Evolutionary conservation across 2,329 filamentous ascomycete species (phyloP).

Genomic region (Onygena corvina): DNA sequence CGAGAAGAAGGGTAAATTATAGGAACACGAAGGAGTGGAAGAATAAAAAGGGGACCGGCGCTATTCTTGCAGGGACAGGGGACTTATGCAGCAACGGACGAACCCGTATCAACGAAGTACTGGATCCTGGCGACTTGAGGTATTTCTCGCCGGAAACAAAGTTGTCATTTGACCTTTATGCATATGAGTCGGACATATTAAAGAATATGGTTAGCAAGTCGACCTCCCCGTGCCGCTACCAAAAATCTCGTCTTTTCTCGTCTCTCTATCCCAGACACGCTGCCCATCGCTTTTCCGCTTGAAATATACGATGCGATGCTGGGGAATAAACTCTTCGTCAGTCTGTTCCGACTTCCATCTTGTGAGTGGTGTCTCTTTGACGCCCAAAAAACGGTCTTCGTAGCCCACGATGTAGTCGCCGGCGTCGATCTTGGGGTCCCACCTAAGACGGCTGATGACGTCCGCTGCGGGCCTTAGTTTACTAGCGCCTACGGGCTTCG

Average conservation of each 20-base stretch:
- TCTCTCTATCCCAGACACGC: slow-evolving; percentile 41
- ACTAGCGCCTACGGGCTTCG: background rate
- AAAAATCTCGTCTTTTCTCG: slow-evolving; percentile 38
- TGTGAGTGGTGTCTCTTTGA: slow-evolving; percentile 37
- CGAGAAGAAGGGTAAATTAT: no score
- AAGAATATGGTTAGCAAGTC: background rate
- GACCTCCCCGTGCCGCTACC: slow-evolving; percentile 26
- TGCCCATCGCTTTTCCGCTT: slow-evolving; percentile 30
- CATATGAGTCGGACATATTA: no score
- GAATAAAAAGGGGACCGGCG: no score
- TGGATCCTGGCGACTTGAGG: no score
- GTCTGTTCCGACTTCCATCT: slow-evolving; percentile 45
- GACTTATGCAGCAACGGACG: no score
- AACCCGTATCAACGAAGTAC: no score
- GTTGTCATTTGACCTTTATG: no score
- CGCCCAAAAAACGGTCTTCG: slow-evolving; percentile 41
- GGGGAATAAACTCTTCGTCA: slow-evolving; percentile 46
- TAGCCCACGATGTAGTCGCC: slow-evolving; percentile 42
- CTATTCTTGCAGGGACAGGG: no score
- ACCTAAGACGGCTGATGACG: slow-evolving; percentile 39
- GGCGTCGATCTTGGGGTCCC: slow-evolving; percentile 37
- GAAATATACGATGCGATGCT: slow-evolving; percentile 43
- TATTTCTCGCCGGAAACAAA: no score
- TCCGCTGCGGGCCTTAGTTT: slow-evolving; percentile 26
- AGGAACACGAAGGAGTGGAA: no score